Evolutionary conservation across 2,329 filamentous ascomycete genomes (phyloP).

Genomic region (Furcasterigmium sp.): DNA sequence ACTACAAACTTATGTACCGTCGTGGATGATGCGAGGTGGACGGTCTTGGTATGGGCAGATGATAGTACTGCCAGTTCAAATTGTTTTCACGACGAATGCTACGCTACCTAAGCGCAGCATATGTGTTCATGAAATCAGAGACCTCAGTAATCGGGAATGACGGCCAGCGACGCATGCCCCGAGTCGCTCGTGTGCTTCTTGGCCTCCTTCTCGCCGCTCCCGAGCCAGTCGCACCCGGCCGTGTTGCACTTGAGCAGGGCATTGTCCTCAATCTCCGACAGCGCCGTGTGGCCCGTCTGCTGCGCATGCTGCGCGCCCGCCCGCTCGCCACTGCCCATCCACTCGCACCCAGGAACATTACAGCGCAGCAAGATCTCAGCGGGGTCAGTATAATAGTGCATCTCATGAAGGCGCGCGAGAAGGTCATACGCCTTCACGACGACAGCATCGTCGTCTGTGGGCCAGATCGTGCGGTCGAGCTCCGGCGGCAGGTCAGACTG

Average conservation of each 20-base stretch:
- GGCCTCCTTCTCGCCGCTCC: conserved; percentile 58
- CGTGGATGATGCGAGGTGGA: too few relatives aligned
- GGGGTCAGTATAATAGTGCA: conserved; percentile 87
- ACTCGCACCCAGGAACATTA: conserved; percentile 58
- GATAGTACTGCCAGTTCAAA: too few relatives aligned
- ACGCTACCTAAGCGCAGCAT: too few relatives aligned
- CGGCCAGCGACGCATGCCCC: conserved; percentile 44
- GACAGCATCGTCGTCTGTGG: conserved; percentile 54
- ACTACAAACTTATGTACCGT: too few relatives aligned
- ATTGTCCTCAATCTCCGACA: conserved; percentile 65
- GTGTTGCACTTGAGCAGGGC: conserved; percentile 73
- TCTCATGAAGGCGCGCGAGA: conserved; percentile 58
- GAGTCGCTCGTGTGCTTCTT: conserved; percentile 54
- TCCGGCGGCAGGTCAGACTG: conserved; percentile 60
- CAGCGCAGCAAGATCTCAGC: conserved; percentile 74
- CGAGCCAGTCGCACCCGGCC: conserved; percentile 55
- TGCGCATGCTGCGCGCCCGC: conserved; percentile 58
- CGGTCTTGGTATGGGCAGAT: too few relatives aligned
- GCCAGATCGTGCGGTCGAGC: conserved; percentile 63
- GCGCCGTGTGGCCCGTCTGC: conserved; percentile 53
- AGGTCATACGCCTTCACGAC: conserved; percentile 63
- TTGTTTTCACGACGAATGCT: too few relatives aligned
- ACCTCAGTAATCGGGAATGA: conserved; percentile 27
- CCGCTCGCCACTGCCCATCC: conserved; percentile 61
- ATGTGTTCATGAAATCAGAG: too few relatives aligned